Base-by-base conservation (phyloP, 805 yeast species). In the Candida quercuum region DNA sequence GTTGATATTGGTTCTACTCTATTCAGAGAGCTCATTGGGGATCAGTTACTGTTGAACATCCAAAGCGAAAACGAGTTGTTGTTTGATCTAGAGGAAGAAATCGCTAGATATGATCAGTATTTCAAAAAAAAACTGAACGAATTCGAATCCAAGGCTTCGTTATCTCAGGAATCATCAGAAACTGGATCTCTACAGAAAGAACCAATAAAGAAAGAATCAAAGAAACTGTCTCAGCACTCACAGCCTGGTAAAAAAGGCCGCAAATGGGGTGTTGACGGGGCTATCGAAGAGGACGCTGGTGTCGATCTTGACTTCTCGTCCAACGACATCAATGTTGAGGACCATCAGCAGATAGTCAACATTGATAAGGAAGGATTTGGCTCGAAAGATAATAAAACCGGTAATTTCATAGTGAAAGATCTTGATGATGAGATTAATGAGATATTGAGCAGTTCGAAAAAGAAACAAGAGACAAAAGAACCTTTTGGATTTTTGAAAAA, bases 211-310 rank as follows among this genome's bases (percentile, higher is more conserved):
- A 48, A 48, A 30, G 41, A 40, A 26, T 38, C 42, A 32, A 48
- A 43, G 20, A 43, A 40, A 24, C n/a, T n/a, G n/a, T 38, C 22
- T 43, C 40, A 36, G 22, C 47, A 47, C 28, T 40, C 47, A 32
- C 29, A 43, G 26, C 44, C 51, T 22, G 37, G 47, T 12, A 54
- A 65, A 54, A 60, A 65, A 23, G 32, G 32, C n/a, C 69, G 91
- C 51, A 78, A 71, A 51, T 81, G 86, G 86, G 80, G 74, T 19
- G 73, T 72, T 22, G 82, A 78, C 49, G 89, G 88, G 6, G 47
- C 62, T 23, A 68, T 64, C 35, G 82, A 76, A 24, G 61, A 59
- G 12, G 66, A 58, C 10, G 63, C 56, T 16, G 71, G 65, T 15
- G 62, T 63, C 11, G 57, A 60, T 0, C 28, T 82, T 31, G 89